phyloP scores from a whole-genome alignment of 352 stramenopile genomes.

The Phytophthora fragariaefolia region DNA sequence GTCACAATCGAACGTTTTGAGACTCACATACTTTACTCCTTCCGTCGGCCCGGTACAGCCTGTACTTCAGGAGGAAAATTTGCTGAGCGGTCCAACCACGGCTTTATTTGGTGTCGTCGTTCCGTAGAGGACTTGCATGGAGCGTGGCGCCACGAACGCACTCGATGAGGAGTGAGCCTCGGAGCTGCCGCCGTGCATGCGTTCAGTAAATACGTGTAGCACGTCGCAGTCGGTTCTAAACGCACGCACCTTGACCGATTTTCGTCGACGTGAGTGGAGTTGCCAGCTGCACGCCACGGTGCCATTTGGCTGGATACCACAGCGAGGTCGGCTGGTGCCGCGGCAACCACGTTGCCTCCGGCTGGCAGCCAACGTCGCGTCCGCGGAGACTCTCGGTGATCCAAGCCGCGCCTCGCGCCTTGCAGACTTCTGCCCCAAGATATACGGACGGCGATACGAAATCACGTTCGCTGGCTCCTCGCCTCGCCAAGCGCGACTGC shows the following conservation, averaged over 20 bases:
- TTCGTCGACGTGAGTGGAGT: neutral
- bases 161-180: constrained; percentile 2
- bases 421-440: constrained; percentile 34
- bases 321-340: constrained; percentile 13
- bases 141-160: constrained; percentile 15
- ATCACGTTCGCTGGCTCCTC: neutral
- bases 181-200: too few species aligned
- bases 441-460: constrained; percentile 31
- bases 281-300: constrained; percentile 14
- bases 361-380: neutral
- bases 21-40: constrained; percentile 1
- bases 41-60: neutral
- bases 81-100: neutral
- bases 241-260: too few species aligned
- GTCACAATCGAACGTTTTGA: constrained; percentile 11
- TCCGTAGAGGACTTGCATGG: constrained; percentile 18
- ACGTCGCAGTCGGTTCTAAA: too few species aligned
- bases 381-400: neutral
- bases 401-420: too few species aligned
- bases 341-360: neutral
- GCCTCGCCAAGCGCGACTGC: neutral
- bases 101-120: constrained; percentile 22
- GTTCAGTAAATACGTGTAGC: too few species aligned
- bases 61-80: neutral
- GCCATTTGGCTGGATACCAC: constrained; percentile 27